Evolutionary conservation across 75 land plant species (phyloP).

Genomic region (Azolla pinnata): DNA sequence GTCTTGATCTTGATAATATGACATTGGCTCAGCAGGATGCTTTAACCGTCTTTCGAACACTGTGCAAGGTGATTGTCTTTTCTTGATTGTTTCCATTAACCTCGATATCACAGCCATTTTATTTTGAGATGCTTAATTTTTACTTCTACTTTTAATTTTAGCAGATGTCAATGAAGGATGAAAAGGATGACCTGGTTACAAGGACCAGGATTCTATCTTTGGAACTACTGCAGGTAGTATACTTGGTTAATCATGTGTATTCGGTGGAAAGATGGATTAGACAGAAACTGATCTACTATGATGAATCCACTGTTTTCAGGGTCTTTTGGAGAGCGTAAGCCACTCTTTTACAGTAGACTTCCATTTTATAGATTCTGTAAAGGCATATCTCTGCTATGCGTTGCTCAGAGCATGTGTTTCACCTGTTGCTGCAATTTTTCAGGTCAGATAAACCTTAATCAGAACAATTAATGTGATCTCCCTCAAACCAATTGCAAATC

Average conservation of each 20-base stretch:
- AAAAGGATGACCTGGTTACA: conserved; percentile 68
- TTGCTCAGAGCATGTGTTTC: conserved; percentile 85
- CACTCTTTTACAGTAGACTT: conserved; percentile 76
- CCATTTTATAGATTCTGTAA: conserved; percentile 84
- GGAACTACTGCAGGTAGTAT: conserved; percentile 83
- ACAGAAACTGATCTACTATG: background rate
- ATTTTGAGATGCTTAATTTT: background rate
- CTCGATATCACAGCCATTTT: background rate
- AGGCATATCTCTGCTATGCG: conserved; percentile 86
- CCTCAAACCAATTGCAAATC: background rate
- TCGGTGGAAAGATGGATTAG: background rate
- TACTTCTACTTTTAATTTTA: conserved; percentile 1
- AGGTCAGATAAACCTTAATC: conserved; percentile 54
- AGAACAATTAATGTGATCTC: background rate
- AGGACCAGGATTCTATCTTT: conserved; percentile 79
- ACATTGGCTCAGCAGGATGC: conserved; percentile 75
- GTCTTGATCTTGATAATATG: conserved; percentile 69
- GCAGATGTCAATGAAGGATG: conserved; percentile 98
- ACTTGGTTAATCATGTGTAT: too few species aligned
- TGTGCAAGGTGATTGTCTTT: conserved; percentile 76
- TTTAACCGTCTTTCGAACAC: conserved; percentile 74
- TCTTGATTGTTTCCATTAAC: background rate
- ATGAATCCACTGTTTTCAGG: conserved; percentile 30
- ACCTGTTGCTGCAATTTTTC: conserved; percentile 56
- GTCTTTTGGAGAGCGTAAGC: conserved; percentile 84